Conservation (phyloP, 371 early-diverging fungal species). For the Ordospora colligata region DNA sequence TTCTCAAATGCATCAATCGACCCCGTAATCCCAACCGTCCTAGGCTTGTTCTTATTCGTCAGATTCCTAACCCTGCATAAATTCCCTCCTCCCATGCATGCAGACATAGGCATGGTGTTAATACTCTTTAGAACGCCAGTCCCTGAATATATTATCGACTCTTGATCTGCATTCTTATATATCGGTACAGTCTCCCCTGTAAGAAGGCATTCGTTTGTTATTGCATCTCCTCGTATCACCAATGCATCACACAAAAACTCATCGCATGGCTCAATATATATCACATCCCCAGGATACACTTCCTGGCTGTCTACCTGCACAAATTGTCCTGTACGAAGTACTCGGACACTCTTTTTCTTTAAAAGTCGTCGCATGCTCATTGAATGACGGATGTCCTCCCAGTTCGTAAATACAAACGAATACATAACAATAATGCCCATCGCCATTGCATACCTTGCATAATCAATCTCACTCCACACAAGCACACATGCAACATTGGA, state of each 20-base stretch:
- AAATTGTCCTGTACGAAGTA: conserved; percentile 39
- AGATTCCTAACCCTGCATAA: conserved; percentile 23
- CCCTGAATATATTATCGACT: conserved; percentile 34
- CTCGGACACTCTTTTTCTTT: conserved; percentile 8
- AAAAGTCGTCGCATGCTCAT: conserved; percentile 15
- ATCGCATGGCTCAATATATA: conserved; percentile 40
- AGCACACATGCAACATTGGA: conserved; percentile 48
- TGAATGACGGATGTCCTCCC: conserved; percentile 35
- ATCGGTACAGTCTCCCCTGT: conserved; percentile 90
- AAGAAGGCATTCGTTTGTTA: conserved; percentile 93
- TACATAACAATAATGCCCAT: conserved; percentile 48
- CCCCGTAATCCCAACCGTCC: conserved; percentile 70
- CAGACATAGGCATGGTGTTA: background rate
- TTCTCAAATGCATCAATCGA: conserved; percentile 60
- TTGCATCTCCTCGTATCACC: conserved; percentile 83
- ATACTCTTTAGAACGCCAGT: conserved; percentile 44
- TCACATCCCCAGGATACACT: conserved; percentile 52
- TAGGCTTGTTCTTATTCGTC: conserved; percentile 38
- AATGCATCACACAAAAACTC: conserved; percentile 81
- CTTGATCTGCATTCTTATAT: conserved; percentile 64
- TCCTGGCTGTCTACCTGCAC: conserved; percentile 22
- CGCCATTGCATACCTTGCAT: conserved; percentile 47
- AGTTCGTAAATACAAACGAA: conserved; percentile 31
- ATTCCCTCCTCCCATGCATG: conserved; percentile 10
- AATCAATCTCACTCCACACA: conserved; percentile 47